Base-by-base conservation (phyloP, 2,329 filamentous ascomycete genomes). In the Cercospora janseana region DNA sequence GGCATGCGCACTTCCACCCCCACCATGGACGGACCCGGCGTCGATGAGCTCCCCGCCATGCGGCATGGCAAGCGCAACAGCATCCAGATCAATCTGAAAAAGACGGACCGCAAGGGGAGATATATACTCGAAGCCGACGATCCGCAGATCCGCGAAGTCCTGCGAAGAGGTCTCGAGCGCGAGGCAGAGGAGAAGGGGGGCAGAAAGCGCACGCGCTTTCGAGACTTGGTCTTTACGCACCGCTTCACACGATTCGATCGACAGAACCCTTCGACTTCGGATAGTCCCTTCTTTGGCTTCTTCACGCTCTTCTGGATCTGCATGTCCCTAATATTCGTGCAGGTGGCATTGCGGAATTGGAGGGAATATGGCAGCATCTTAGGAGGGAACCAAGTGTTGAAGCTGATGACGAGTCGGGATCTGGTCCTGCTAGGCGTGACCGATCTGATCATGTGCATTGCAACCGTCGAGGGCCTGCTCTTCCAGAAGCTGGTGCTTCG, bases 271-370 rank as follows among this genome's bases (percentile, higher is more conserved):
- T 71, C 72, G 1, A 79, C 80, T 2, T 77, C 79, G 3, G 81
- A 83, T 40, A 88, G 82, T 32, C 83, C 83, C 0, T 91, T 90
- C 60, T 81, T 86, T 64, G 87, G 87, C 23, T 91, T 91, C 71
- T 90, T 87, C 62, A 87, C 83, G 0, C 72, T 92, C 0, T 89
- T 89, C 66, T 91, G 87, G 86, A 77, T 89, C 38, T 77, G 78
- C 6, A 81, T 88, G 55, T 77, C 79, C 5, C 66, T 90, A 34
- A 77, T 86, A 59, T 78, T 89, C 51, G 62, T 86, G 26, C 82
- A 82, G 63, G 81, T 87, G 40, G 83, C 78, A 0, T 79, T 80
- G 24, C 75, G 80, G 31, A 91, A 90, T 62, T 89, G 82, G 76
- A 76, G 76, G 54, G 72, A 74, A n/a, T 78, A 85, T 57, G 87